Evolutionary conservation across 2,329 filamentous ascomycete species (phyloP).

Genomic region (Aureobasidium sp.): DNA sequence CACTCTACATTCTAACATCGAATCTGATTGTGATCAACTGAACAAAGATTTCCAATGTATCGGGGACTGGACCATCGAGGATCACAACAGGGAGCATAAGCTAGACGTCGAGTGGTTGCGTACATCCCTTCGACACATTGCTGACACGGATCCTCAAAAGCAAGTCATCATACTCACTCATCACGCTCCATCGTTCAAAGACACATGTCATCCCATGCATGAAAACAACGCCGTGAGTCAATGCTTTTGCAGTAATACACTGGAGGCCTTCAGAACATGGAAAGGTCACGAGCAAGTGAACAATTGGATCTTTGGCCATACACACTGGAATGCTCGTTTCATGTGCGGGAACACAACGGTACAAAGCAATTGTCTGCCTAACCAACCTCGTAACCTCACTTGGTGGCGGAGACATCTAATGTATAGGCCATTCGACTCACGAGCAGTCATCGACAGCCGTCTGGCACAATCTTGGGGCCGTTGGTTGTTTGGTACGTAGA

Average conservation of each 20-base stretch:
- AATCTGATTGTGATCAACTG: slow-evolving; percentile 26
- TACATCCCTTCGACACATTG: slow-evolving; percentile 26
- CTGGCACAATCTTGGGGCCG: neutral
- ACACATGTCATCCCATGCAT: slow-evolving; percentile 41
- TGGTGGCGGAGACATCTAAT: slow-evolving; percentile 18
- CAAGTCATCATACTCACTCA: slow-evolving; percentile 41
- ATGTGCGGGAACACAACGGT: slow-evolving; percentile 24
- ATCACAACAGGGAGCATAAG: slow-evolving; percentile 40
- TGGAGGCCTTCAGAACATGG: slow-evolving; percentile 15
- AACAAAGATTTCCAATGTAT: slow-evolving; percentile 46
- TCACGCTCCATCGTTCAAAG: slow-evolving; percentile 44
- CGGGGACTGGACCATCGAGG: slow-evolving; percentile 39
- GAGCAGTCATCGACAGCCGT: slow-evolving; percentile 5
- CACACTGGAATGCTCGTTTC: slow-evolving; percentile 34
- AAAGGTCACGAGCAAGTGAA: slow-evolving; percentile 13
- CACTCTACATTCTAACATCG: slow-evolving; percentile 46
- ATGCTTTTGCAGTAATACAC: slow-evolving; percentile 45
- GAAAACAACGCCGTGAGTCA: slow-evolving; percentile 35
- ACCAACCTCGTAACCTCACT: slow-evolving; percentile 20
- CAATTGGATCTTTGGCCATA: slow-evolving; percentile 41
- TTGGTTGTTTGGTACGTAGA: neutral
- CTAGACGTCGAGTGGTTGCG: slow-evolving; percentile 43
- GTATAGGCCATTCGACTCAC: slow-evolving; percentile 17
- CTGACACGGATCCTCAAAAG: slow-evolving; percentile 8
- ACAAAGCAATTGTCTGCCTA: slow-evolving; percentile 27